Base-by-base conservation (phyloP, 1,139 yeast genomes). In the Hanseniaspora gamundiae region DNA sequence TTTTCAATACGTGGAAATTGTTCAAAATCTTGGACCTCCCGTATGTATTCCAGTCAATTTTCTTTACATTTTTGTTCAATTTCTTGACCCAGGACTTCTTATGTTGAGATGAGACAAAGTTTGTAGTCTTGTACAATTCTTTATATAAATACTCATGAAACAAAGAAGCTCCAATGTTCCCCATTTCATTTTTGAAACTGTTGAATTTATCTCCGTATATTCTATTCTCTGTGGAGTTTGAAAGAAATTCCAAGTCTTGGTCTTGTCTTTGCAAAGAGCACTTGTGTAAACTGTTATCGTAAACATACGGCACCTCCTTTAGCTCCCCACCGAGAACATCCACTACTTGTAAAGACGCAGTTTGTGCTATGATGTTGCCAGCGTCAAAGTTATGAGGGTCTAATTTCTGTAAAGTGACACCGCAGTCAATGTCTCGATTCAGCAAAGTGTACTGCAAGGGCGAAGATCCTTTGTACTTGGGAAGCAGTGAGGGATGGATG, bases 401-500 rank as follows among this genome's bases (percentile, higher is more conserved):
- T 17, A 91, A 62, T 0, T 95, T 84, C 59, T 91, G 99, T 0
- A 93, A 73, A 0, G 96, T 76, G 10, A 86, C 94, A 0, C 98
- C 98, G 0, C 97, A 80, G 26, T 46, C 51, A 1, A 51, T 38
- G 51, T 82, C 91, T 43, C 70, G 70, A 50, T 82, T 76, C 54
- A 87, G 61, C 21, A 93, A 61, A 0, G 95, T 80, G 49, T 77
- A 72, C 51, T 91, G 97, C 6, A 93, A 65, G 0, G 99, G 99
- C 2, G 96, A 81, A 0, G 97, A 78, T 0, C 99, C 99, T 1
- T 88, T 73, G 55, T 84, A 78, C 42, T 64, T 66, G 0, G 98
- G 98, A 11, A 91, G 68, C 16, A 88, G 61, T 0, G 96, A 86
- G 0, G 99, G 99, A 58, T 91, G 99, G 0, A 91, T 88, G 57